Evolutionary conservation across 2,329 filamentous ascomycete genomes (phyloP).

Genomic region (Neopestalotiopsis sp.): DNA sequence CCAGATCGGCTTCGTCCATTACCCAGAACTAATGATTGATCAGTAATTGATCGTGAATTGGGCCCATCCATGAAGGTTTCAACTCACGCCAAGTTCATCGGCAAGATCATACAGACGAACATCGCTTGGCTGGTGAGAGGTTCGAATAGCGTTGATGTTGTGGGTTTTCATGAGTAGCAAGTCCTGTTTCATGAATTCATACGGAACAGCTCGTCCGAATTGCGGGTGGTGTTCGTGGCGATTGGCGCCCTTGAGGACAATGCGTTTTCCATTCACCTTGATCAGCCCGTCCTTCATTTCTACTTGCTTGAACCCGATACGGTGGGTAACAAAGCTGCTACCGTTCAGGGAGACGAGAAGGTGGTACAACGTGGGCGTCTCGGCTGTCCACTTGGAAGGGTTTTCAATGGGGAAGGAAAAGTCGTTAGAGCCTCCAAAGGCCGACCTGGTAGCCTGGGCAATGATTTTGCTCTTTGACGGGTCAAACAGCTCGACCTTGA

Average conservation of each 20-base stretch:
- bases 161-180: slow-evolving; percentile 64
- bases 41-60: slow-evolving; percentile 4
- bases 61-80: too few species aligned
- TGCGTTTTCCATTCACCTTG: slow-evolving; percentile 61
- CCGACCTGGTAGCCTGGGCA: slow-evolving; percentile 55
- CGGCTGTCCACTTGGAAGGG: slow-evolving; percentile 66
- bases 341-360: slow-evolving; percentile 35
- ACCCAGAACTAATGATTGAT: slow-evolving; percentile 52
- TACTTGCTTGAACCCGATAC: slow-evolving; percentile 63
- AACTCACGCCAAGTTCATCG: slow-evolving; percentile 54
- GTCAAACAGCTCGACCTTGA: slow-evolving; percentile 60
- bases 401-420: slow-evolving; percentile 42
- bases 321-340: slow-evolving; percentile 46
- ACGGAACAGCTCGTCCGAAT: slow-evolving; percentile 58
- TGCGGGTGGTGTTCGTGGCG: slow-evolving; percentile 66
- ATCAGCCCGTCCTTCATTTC: slow-evolving; percentile 62
- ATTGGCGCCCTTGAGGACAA: slow-evolving; percentile 65
- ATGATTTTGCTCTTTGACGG: slow-evolving; percentile 60
- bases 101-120: slow-evolving; percentile 57
- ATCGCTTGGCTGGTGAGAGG: slow-evolving; percentile 63
- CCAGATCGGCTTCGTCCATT: slow-evolving; percentile 52
- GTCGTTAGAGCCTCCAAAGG: slow-evolving; percentile 40
- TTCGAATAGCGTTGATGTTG: slow-evolving; percentile 68
- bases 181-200: slow-evolving; percentile 59
- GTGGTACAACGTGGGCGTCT: slow-evolving; percentile 61